These are phyloP conservation scores for Tolypocladium nubicola DNA, from an alignment of 2,329 filamentous ascomycete genomes.

Conservation along the genomic window DNA sequence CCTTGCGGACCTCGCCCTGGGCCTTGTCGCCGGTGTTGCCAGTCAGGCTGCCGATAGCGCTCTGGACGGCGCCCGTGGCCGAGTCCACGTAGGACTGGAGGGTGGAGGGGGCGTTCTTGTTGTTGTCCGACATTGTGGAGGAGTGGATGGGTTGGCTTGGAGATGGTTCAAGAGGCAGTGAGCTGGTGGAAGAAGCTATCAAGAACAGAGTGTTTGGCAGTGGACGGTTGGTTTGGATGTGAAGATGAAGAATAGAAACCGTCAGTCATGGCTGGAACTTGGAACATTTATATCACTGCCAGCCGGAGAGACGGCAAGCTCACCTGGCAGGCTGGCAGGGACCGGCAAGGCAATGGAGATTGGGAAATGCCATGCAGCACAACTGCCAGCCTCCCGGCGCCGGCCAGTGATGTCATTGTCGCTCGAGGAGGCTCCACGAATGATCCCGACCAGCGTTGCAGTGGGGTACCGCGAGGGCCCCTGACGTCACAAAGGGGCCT, in stretches of 20 bases:
- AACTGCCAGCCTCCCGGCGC: background rate
- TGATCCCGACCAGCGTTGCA: no score
- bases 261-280: background rate
- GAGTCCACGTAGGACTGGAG: conserved; percentile 68
- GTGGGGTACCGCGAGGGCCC: background rate
- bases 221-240: background rate
- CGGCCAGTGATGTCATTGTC: conserved; percentile 1
- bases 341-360: background rate
- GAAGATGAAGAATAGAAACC: background rate
- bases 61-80: conserved; percentile 63
- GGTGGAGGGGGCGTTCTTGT: conserved; percentile 47
- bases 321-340: background rate
- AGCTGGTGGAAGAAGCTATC: background rate
- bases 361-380: background rate
- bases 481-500: background rate
- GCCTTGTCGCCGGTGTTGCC: conserved; percentile 59
- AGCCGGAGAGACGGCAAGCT: background rate
- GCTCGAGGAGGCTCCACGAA: background rate
- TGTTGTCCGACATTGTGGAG: conserved; percentile 18
- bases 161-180: background rate
- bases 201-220: background rate
- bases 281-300: background rate
- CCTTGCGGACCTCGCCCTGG: conserved; percentile 54
- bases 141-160: background rate
- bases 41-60: conserved; percentile 59